Evolutionary conservation across 768 basidiomycete genomes (phyloP), one percentile per base, ranked within the genome.

Genomic region (Boletus coccyginus): DNA sequence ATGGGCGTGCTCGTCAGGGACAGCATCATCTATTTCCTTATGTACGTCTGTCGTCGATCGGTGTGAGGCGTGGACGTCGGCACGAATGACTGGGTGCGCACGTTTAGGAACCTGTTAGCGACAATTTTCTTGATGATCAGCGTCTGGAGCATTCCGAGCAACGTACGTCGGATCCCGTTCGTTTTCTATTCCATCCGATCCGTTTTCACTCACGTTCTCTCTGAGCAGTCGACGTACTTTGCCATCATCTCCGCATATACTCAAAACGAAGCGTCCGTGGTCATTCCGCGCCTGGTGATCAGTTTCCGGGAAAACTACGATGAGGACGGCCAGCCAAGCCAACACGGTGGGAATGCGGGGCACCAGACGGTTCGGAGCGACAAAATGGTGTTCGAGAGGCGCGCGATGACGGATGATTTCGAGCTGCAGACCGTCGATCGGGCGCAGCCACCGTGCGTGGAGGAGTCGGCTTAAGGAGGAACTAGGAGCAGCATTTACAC

Each of bases 241-340:
- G 44, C 58, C 21, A 39, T 67, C 45, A 11, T 56, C 38, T 21
- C 56, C 3, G 62, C 66, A 6, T 65, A 62, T 45, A 62, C 54
- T 10, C 52, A 58, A 52, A 64, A 67, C 46, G 56, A 57, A 36
- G 36, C 43, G 13, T 53, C 62, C 0, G 57, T 67, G 48, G 53
- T 61, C 43, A 55, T 63, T 9, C 66, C 66, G 19, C 59, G 61
- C 7, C 32, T 63, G 27, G 53, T 65, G 24, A 51, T 68, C 55
- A 61, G 59, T 17, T 65, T 67, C n/a, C 55, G 53, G 21, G 55
- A 67, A 50, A 52, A 51, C 24, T 61, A 62, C 38, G 52, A 44
- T 5, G 40, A 56, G 21, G 53, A 51, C 3, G n/a, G 43, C 2
- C 39, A 53, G 11, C 50, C 47, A 5, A 55, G 45, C 12, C 45